These are phyloP conservation scores for Ascoidea tarda DNA, from an alignment of 805 yeast species.

Conservation along the genomic window DNA sequence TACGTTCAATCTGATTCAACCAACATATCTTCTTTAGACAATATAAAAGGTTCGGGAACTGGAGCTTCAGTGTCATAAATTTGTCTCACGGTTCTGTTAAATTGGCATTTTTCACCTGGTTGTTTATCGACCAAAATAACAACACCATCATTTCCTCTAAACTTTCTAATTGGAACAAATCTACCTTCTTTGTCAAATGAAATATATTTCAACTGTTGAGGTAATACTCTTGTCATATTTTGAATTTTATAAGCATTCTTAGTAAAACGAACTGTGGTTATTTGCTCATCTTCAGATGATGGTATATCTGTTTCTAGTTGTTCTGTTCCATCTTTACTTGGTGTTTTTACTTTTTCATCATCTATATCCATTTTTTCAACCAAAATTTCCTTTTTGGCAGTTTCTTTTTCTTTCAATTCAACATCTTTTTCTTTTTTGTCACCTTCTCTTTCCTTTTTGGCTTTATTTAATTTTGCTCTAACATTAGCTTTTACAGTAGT, in stretches of 20 bases:
- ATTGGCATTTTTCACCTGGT: slow-evolving; percentile 45
- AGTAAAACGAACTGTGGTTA: background rate
- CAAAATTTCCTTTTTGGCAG: slow-evolving; percentile 15
- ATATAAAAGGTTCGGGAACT: slow-evolving; percentile 53
- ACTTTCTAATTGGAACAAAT: slow-evolving; percentile 72
- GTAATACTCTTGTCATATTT: slow-evolving; percentile 81
- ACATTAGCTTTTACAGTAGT: slow-evolving; percentile 92
- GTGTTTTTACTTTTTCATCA: slow-evolving; percentile 10
- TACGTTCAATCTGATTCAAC: too few species aligned
- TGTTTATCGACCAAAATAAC: slow-evolving; percentile 53
- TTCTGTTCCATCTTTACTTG: slow-evolving; percentile 13
- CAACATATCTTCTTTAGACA: slow-evolving; percentile 31
- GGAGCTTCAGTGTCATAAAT: slow-evolving; percentile 62
- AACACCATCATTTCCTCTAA: slow-evolving; percentile 50
- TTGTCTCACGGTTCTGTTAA: slow-evolving; percentile 78
- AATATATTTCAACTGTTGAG: slow-evolving; percentile 74
- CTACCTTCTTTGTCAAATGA: slow-evolving; percentile 64
- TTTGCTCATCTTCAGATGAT: slow-evolving; percentile 15
- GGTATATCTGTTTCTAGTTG: slow-evolving; percentile 13
- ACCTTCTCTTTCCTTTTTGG: slow-evolving; percentile 35
- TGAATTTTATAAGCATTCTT: slow-evolving; percentile 52
- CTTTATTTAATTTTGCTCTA: slow-evolving; percentile 50
- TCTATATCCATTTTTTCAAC: slow-evolving; percentile 6
- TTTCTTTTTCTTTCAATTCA: slow-evolving; percentile 22
- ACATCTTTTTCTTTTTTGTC: slow-evolving; percentile 34